These are phyloP conservation scores for Lumnitzera littorea DNA, from an alignment of 345 rosid species.

Conservation along the genomic window DNA sequence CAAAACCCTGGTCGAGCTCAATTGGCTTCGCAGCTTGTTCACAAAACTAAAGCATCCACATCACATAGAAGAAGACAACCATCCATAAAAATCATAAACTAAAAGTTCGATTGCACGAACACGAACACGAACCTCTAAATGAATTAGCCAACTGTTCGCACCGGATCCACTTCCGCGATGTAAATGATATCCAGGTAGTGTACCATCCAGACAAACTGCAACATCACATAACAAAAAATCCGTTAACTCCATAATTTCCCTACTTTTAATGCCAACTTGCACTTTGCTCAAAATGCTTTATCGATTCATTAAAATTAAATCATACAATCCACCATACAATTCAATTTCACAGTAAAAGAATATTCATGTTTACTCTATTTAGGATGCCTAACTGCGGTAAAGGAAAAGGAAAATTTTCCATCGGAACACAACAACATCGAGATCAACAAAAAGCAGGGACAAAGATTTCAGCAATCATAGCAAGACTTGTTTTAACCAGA, in stretches of 20 bases:
- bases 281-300: neutral
- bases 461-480: too few species aligned
- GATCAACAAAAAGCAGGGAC: too few species aligned
- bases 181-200: conserved; percentile 80
- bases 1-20: neutral
- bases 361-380: too few species aligned
- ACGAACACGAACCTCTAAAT: conserved; percentile 53
- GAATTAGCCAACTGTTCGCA: conserved; percentile 72
- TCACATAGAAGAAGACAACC: neutral
- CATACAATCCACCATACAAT: neutral
- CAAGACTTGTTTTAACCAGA: too few species aligned
- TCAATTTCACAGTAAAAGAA: too few species aligned
- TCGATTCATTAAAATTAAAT: too few species aligned
- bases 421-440: too few species aligned
- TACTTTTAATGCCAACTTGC: neutral
- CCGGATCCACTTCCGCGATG: conserved; percentile 72
- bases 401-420: too few species aligned
- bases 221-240: neutral
- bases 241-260: neutral
- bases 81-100: neutral
- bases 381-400: too few species aligned
- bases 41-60: too few species aligned
- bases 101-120: neutral
- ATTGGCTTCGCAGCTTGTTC: too few species aligned
- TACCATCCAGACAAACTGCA: conserved; percentile 85